Percentiles rank a stretch among this genome's conserved stretches.
Conservation (phyloP, 2,329 filamentous ascomycete genomes). For the Colletotrichum sp. region DNA sequence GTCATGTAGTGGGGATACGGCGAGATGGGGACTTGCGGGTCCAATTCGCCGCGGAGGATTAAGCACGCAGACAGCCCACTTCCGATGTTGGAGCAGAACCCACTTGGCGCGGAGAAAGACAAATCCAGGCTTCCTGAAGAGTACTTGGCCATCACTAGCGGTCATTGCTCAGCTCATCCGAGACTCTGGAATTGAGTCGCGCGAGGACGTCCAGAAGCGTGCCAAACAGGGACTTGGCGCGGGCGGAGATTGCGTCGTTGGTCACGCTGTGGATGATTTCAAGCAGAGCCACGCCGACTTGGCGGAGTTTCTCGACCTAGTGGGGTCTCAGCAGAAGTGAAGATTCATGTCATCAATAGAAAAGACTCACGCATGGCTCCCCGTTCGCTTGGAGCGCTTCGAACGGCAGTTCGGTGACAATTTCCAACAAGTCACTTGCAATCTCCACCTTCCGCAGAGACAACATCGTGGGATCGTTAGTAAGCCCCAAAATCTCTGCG, state of each 20-base stretch:
- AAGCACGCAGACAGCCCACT: not conserved
- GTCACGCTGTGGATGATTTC: constrained; percentile 43
- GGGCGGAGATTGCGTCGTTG: constrained; percentile 37
- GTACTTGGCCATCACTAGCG: not conserved
- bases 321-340: fast-evolving
- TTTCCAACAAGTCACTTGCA: constrained; percentile 44
- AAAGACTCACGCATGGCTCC: constrained; percentile 39
- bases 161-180: constrained; percentile 37
- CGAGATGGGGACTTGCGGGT: not conserved
- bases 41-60: not conserved
- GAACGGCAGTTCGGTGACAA: constrained; percentile 45
- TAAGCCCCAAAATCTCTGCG: not conserved
- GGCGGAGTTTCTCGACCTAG: constrained; percentile 44
- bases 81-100: not conserved
- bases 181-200: constrained; percentile 46
- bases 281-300: constrained; percentile 41
- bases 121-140: fast-evolving
- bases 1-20: not conserved
- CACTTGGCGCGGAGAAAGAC: not conserved
- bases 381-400: constrained; percentile 45
- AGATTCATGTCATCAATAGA: fast-evolving
- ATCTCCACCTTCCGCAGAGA: constrained; percentile 43
- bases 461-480: not conserved
- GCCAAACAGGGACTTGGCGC: constrained; percentile 42
- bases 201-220: constrained; percentile 46